Base-by-base conservation (phyloP, 2,329 filamentous ascomycete genomes). In the Tolypocladium tundrense region DNA sequence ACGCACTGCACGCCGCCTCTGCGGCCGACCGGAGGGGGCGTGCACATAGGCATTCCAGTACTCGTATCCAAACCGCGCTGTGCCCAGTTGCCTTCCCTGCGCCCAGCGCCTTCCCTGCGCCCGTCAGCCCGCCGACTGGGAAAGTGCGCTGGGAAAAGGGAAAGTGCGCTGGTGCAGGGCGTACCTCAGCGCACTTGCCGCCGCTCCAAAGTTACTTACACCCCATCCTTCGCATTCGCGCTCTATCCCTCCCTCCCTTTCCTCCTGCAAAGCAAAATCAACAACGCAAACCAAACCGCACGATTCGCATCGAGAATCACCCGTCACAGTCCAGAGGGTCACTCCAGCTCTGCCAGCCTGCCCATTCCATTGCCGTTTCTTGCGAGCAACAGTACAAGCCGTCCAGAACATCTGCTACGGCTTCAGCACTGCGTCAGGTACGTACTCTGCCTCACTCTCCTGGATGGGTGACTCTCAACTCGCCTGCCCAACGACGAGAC, bases 241-340 rank as follows among this genome's bases (percentile, higher is more conserved):
- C 62, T 60, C 64, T 69, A 65, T 64, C 66, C 65, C 68, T 64
- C 59, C 66, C 65, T 69, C 24, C 24, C 24, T 69, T 71, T 68
- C 67, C 69, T 70, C 67, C 65, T 68, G 60, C 60, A 74, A 77
- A 77, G 71, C 75, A 79, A 77, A 74, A 79, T 73, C 72, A 79
- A 75, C 71, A 75, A 73, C 69, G 68, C 60, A 75, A 76, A 73
- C 71, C 71, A 73, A 77, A 78, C 75, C 76, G 39, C 72, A 76
- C 72, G 70, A 73, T 75, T 77, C 73, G 69, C 69, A 77, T 72
- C 72, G 74, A 81, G 80, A 81, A 76, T 80, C 77, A 77, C 73
- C 75, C 77, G 80, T 84, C 81, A 81, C 81, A 81, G 81, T 79
- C 76, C 51, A 72, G 80, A 79, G 79, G 72, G 74, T 83, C 79